These are phyloP conservation scores for Cucurbita pepo DNA, from an alignment of 306 rosid species.

Conservation along the genomic window DNA sequence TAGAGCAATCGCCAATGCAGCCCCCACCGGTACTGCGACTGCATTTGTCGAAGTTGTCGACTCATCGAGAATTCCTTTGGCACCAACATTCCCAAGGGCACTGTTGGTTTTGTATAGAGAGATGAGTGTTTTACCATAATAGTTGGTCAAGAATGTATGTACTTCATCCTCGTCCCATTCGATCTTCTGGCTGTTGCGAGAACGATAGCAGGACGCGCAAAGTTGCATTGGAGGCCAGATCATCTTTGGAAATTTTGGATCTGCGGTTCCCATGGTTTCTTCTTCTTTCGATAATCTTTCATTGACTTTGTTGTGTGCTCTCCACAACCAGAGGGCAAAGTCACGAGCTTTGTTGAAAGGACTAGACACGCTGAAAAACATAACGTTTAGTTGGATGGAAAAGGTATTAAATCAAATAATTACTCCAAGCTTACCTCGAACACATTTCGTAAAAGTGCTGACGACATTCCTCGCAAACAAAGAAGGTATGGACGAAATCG, in stretches of 20 bases:
- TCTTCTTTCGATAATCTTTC: constrained; percentile 69
- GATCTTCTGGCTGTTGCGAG: constrained; percentile 21
- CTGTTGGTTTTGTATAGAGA: constrained; percentile 46
- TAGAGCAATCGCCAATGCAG: constrained; percentile 87
- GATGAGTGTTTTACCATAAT: constrained; percentile 42
- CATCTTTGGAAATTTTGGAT: constrained; percentile 85
- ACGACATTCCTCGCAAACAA: constrained; percentile 94
- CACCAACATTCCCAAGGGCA: constrained; percentile 16
- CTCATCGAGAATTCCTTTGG: constrained; percentile 34
- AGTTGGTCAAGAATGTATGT: constrained; percentile 35
- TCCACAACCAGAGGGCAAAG: constrained; percentile 86
- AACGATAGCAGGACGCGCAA: constrained; percentile 47
- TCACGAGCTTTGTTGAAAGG: constrained; percentile 74
- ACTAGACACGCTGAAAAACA: constrained; percentile 43
- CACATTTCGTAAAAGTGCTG: constrained; percentile 80
- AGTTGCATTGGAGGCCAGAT: constrained; percentile 85
- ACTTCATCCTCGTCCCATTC: constrained; percentile 69
- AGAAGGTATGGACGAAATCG: constrained; percentile 76
- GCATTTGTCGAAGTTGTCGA: constrained; percentile 41
- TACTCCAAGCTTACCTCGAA: constrained; percentile 34
- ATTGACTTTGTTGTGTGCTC: constrained; percentile 63
- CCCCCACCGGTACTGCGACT: constrained; percentile 80
- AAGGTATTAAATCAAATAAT: background rate
- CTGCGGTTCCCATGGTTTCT: constrained; percentile 48
- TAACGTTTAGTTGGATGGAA: constrained; percentile 10